phyloP scores from a whole-genome alignment of 345 rosid genomes.

The Bruguiera sexangula region DNA sequence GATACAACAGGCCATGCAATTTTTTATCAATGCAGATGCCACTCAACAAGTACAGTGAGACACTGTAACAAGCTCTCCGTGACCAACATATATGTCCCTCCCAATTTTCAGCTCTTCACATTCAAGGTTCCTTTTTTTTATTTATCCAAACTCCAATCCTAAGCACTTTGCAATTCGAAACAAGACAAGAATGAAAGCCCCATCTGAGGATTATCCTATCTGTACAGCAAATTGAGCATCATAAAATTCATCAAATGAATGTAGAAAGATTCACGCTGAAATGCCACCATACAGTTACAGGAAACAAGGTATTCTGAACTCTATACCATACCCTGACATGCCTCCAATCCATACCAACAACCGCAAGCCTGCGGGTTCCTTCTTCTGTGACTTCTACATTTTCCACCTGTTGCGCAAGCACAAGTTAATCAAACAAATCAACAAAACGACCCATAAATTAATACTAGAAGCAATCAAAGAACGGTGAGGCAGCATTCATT shows the following conservation, averaged over 20 bases:
- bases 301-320: background rate
- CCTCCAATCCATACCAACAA: conserved; percentile 90
- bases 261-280: too few relatives aligned
- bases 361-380: conserved; percentile 77
- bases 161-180: background rate
- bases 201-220: background rate
- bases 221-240: background rate
- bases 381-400: conserved; percentile 49
- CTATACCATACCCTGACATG: conserved; percentile 65
- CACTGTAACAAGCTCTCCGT: too few relatives aligned
- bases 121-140: background rate
- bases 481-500: background rate
- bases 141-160: background rate
- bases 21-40: too few relatives aligned
- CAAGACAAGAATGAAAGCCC: background rate
- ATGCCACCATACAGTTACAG: too few relatives aligned
- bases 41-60: too few relatives aligned
- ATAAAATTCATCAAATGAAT: too few relatives aligned
- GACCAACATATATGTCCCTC: background rate
- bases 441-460: background rate
- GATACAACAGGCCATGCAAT: too few relatives aligned
- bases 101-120: background rate
- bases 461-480: too few relatives aligned
- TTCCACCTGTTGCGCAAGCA: conserved; percentile 53
- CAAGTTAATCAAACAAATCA: conserved; percentile 5